Conservation (phyloP, 495 filamentous ascomycete genomes). For the Cetradonia linearis region DNA sequence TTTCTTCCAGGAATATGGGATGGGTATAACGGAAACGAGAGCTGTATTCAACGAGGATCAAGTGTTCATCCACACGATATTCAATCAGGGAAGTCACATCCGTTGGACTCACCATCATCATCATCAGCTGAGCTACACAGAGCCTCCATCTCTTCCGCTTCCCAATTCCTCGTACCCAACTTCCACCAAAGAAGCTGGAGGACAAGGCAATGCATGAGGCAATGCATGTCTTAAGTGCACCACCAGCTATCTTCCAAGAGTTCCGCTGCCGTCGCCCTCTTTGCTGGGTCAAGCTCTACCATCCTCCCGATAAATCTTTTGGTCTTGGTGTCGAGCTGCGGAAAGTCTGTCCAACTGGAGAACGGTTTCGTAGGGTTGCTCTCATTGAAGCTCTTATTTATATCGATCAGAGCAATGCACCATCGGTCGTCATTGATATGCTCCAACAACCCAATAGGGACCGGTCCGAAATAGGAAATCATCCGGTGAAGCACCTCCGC, state of each 20-base stretch:
- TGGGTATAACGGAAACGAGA: no score
- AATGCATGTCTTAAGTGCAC: neutral
- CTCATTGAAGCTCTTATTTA: conserved; percentile 1
- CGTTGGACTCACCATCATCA: neutral
- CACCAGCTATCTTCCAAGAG: neutral
- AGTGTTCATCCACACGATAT: no score
- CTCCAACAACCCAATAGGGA: conserved; percentile 2
- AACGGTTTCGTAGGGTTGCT: neutral
- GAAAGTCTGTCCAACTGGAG: neutral
- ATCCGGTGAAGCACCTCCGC: neutral
- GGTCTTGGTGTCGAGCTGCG: neutral
- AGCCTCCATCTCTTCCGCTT: conserved; percentile 1
- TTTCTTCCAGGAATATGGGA: no score
- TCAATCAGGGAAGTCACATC: conserved; percentile 1
- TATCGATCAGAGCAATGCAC: neutral
- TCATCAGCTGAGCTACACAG: neutral
- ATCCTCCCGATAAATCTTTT: conserved; percentile 2
- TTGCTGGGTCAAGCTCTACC: neutral
- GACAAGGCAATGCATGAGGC: neutral
- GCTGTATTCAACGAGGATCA: no score
- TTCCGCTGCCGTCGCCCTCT: neutral
- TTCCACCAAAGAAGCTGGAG: neutral
- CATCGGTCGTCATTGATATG: conserved; percentile 2
- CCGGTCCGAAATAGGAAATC: conserved; percentile 1
- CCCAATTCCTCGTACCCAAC: neutral